Conservation (phyloP, 768 basidiomycete species). For the Amanita pseudoporphyria region DNA sequence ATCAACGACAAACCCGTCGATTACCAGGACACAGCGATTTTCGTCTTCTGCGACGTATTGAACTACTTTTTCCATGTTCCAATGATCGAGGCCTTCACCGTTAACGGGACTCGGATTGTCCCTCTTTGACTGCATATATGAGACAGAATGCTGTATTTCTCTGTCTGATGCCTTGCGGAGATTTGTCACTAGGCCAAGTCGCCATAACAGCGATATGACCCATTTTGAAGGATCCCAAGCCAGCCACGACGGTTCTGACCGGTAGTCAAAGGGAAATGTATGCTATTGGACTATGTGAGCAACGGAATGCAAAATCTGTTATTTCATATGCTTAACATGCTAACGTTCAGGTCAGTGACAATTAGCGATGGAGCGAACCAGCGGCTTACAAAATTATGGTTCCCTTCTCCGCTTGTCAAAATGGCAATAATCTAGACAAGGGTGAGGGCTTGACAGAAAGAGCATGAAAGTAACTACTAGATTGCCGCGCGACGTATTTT, state of each 20-base stretch:
- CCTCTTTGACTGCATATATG: slow-evolving; percentile 39
- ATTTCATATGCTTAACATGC: slow-evolving; percentile 33
- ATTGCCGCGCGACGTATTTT: slow-evolving; percentile 69
- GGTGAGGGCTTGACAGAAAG: neutral
- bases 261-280: slow-evolving; percentile 71
- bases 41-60: slow-evolving; percentile 22
- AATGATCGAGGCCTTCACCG: slow-evolving; percentile 28
- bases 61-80: slow-evolving; percentile 29
- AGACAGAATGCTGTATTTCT: slow-evolving; percentile 39
- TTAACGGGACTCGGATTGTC: slow-evolving; percentile 10
- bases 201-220: slow-evolving; percentile 49
- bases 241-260: slow-evolving; percentile 46
- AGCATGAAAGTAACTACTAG: slow-evolving; percentile 32
- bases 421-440: slow-evolving; percentile 49
- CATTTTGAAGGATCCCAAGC: slow-evolving; percentile 84
- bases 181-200: slow-evolving; percentile 34
- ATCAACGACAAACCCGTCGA: slow-evolving; percentile 55
- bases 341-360: slow-evolving; percentile 11
- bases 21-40: slow-evolving; percentile 38
- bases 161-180: slow-evolving; percentile 39
- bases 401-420: slow-evolving; percentile 68
- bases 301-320: neutral
- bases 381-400: slow-evolving; percentile 60
- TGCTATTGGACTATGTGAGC: slow-evolving; percentile 32
- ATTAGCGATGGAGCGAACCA: neutral